Evolutionary conservation across 2,329 filamentous ascomycete species (phyloP), one percentile per base, ranked within the genome.

Genomic region (Sarocladium brachiariae): DNA sequence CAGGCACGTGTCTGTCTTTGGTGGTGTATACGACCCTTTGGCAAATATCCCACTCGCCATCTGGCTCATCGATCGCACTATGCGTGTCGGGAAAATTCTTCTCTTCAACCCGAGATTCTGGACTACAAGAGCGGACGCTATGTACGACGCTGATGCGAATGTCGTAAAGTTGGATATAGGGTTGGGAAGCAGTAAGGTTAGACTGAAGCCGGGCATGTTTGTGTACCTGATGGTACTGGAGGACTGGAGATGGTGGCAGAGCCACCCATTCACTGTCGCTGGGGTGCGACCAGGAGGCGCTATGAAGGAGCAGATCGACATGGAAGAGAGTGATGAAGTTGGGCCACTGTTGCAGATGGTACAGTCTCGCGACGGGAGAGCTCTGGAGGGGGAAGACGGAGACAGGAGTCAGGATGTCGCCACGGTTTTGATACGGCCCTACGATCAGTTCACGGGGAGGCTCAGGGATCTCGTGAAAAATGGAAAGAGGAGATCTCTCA

Each of bases 1-100:
- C 58, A 66, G 75, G 50, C 66, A 83, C 55, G 64, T 78, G 52
- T 65, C 78, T n/a, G 76, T 80, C 19, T 79, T 78, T 52, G 59
- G 65, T 5, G 71, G 71, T 18, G 62, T 70, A 43, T 80, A 72
- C 52, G 72, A 78, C 49, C 57, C 60, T 8, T 70, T 76, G 18
- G 71, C 78, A 49, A 81, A 74, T 70, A 63, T 72, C 0, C 74
- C 73, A 2, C 61, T 71, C 2, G 60, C 62, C 10, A 66, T 80
- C 24, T 81, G 78, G 78, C 47, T 67, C 0, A 56, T 70, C 1
- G 78, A 81, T 50, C 70, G 78, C 2, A 46, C 71, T 7, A 51
- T 76, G 1, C 71, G 79, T 0, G 52, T 72, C 3, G 49, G 66
- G 0, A 72, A 77, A 1, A 66, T 72, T 18, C 34, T 70, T 4